Conservation (phyloP, 2,329 filamentous ascomycete genomes). For the Talaromyces islandicus region DNA sequence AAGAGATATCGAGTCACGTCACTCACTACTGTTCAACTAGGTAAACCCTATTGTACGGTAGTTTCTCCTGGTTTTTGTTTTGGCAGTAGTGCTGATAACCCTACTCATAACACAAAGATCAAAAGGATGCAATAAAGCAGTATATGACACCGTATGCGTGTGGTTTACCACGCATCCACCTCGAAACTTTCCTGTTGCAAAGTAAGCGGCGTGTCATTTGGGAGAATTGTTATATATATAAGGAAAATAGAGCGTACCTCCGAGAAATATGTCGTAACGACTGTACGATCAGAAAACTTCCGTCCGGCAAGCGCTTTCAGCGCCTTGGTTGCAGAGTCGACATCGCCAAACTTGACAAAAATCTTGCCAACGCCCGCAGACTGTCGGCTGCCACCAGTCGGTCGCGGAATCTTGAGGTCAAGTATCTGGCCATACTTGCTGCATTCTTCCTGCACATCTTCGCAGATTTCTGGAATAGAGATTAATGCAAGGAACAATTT, state of each 20-base stretch:
- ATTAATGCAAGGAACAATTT: neutral
- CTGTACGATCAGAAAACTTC: conserved; percentile 93
- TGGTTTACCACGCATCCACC: conserved; percentile 70
- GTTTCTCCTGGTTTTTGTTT: neutral
- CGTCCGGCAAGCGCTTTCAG: conserved; percentile 84
- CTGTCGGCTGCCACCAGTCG: conserved; percentile 73
- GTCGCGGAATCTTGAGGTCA: conserved; percentile 89
- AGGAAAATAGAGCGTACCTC: conserved; percentile 56
- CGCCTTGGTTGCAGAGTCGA: conserved; percentile 74
- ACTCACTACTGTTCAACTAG: neutral
- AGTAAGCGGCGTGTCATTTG: neutral
- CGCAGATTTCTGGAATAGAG: conserved; percentile 71
- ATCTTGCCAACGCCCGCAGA: conserved; percentile 94
- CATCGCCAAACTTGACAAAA: conserved; percentile 82
- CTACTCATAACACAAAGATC: neutral
- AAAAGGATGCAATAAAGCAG: neutral
- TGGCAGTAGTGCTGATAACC: neutral
- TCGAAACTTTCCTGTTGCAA: conserved; percentile 78
- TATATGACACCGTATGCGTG: neutral
- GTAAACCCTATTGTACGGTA: neutral
- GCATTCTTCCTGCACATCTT: conserved; percentile 91
- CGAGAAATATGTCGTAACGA: conserved; percentile 92
- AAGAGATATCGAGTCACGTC: neutral
- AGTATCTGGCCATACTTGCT: conserved; percentile 79
- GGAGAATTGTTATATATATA: neutral